phyloP scores from a whole-genome alignment of 1,284 basidiomycete genomes.

The Ganoderma multipileum region DNA sequence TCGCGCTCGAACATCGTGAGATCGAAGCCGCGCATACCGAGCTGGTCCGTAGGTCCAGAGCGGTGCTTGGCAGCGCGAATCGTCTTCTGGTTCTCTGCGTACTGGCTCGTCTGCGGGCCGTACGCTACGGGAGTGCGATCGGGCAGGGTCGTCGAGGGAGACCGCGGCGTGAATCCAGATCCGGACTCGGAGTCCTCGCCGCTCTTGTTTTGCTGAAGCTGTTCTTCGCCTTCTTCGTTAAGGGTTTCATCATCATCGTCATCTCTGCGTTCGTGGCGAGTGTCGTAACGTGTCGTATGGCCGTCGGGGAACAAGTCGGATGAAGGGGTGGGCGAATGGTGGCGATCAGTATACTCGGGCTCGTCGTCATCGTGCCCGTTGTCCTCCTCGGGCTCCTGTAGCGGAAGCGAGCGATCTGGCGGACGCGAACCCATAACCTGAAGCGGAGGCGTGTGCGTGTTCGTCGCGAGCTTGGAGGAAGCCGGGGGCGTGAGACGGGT shows the following conservation, averaged over 20 bases:
- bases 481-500: slow-evolving; percentile 53
- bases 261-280: slow-evolving; percentile 33
- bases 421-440: slow-evolving; percentile 62
- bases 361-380: slow-evolving; percentile 44
- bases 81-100: slow-evolving; percentile 39
- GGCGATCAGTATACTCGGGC: slow-evolving; percentile 42
- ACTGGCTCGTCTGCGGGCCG: slow-evolving; percentile 29
- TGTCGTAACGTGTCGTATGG: slow-evolving; percentile 44
- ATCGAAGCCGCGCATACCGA: slow-evolving; percentile 65
- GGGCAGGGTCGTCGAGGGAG: slow-evolving; percentile 64
- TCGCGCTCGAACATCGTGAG: slow-evolving; percentile 55
- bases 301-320: slow-evolving; percentile 62
- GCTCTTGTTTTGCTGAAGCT: slow-evolving; percentile 39
- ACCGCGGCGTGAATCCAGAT: slow-evolving; percentile 69
- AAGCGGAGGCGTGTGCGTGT: slow-evolving; percentile 63
- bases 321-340: slow-evolving; percentile 59
- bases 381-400: slow-evolving; percentile 79
- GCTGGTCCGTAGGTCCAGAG: slow-evolving; percentile 62
- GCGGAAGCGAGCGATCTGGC: slow-evolving; percentile 76
- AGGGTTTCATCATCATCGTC: slow-evolving; percentile 59
- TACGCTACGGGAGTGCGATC: slow-evolving; percentile 44
- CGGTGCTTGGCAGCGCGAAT: slow-evolving; percentile 44
- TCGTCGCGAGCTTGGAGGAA: slow-evolving; percentile 43
- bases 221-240: slow-evolving; percentile 50
- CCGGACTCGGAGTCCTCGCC: slow-evolving; percentile 44